phyloP scores from a whole-genome alignment of 768 basidiomycete species.

The Xerocomus spinulosus region DNA sequence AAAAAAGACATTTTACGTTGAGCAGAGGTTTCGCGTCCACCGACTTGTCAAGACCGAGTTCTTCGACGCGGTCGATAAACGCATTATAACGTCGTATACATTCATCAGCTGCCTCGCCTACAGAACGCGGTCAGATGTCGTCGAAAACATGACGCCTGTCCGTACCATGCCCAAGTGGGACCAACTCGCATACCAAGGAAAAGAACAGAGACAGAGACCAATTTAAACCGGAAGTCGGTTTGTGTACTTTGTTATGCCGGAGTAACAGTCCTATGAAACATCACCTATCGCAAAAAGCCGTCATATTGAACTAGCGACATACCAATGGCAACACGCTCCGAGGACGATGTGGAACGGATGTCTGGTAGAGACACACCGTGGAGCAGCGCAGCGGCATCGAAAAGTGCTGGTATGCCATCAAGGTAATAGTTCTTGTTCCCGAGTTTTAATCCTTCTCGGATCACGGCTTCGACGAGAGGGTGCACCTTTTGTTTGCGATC shows the following conservation, averaged over 20 bases:
- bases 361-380: slow-evolving; percentile 28
- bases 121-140: slow-evolving; percentile 3
- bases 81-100: slow-evolving; percentile 61
- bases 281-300: not conserved
- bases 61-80: slow-evolving; percentile 56
- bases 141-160: slow-evolving; percentile 26
- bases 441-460: slow-evolving; percentile 82
- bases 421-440: slow-evolving; percentile 73
- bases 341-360: slow-evolving; percentile 34
- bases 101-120: slow-evolving; percentile 42
- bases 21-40: slow-evolving; percentile 73
- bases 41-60: slow-evolving; percentile 52
- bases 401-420: slow-evolving; percentile 69
- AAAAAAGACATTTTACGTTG: slow-evolving; percentile 45
- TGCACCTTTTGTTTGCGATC: slow-evolving; percentile 62
- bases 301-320: slow-evolving; percentile 8
- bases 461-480: slow-evolving; percentile 59
- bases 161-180: slow-evolving; percentile 45
- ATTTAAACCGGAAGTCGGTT: slow-evolving; percentile 51
- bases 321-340: slow-evolving; percentile 61
- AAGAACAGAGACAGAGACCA: slow-evolving; percentile 76
- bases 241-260: slow-evolving; percentile 63
- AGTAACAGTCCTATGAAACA: slow-evolving; percentile 55
- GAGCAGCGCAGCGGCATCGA: slow-evolving; percentile 46
- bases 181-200: slow-evolving; percentile 68